These are phyloP conservation scores for Coprinopsis marcescibilis DNA, from an alignment of 768 basidiomycete species.

Conservation along the genomic window DNA sequence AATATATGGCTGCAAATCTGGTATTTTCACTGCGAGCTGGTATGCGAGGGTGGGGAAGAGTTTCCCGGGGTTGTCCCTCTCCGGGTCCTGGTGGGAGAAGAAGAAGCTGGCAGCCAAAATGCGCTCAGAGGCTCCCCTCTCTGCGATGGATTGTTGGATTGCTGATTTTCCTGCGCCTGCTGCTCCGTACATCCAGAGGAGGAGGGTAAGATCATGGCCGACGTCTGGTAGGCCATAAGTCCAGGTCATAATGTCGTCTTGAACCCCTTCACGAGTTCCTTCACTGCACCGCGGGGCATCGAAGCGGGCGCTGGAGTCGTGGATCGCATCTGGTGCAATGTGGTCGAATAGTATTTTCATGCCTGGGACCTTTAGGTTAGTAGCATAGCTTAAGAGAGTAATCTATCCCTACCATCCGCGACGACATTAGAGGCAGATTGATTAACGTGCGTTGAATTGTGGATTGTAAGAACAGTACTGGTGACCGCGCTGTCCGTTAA, in stretches of 20 bases:
- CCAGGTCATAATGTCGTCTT: not conserved
- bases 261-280: not conserved
- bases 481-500: too few species aligned
- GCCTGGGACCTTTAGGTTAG: too few species aligned
- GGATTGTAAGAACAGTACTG: too few species aligned
- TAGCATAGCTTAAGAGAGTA: too few species aligned
- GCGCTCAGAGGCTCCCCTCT: not conserved
- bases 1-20: not conserved
- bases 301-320: not conserved
- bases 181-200: constrained; percentile 6
- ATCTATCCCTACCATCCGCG: too few species aligned
- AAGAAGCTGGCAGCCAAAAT: constrained; percentile 9
- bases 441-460: too few species aligned
- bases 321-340: not conserved
- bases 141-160: constrained; percentile 4
- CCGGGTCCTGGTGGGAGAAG: constrained; percentile 2
- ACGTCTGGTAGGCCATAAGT: not conserved
- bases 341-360: not conserved
- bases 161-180: constrained; percentile 9
- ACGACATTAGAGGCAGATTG: too few species aligned
- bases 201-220: not conserved
- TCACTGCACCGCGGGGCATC: not conserved
- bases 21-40: constrained; percentile 4
- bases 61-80: not conserved
- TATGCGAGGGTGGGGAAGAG: constrained; percentile 7